A percentile compares a stretch with the other conserved stretches of the same genome.
Evolutionary conservation across 371 early-diverging fungal species (phyloP).

Genomic region (Mucor sp.): DNA sequence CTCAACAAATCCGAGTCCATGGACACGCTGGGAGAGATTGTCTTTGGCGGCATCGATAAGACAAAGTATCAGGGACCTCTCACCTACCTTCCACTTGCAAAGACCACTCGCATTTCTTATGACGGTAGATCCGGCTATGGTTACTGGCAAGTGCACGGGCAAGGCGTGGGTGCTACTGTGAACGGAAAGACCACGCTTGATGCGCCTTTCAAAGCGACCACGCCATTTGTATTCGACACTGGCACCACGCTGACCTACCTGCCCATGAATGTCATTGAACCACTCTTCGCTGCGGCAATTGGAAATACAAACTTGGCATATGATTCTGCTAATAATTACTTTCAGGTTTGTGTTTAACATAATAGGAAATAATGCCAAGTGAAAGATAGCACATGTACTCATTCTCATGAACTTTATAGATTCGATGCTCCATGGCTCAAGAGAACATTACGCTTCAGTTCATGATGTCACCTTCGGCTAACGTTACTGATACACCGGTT

Average conservation of each 20-base stretch:
- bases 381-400: neutral
- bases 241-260: constrained; percentile 48
- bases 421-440: constrained; percentile 28
- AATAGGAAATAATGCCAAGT: constrained; percentile 1
- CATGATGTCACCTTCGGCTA: constrained; percentile 23
- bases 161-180: constrained; percentile 26
- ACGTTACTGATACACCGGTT: constrained; percentile 15
- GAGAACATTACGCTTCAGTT: constrained; percentile 26
- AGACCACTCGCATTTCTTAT: neutral
- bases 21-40: constrained; percentile 53
- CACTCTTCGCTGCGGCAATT: constrained; percentile 24
- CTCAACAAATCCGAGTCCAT: constrained; percentile 22
- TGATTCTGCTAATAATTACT: constrained; percentile 28
- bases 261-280: constrained; percentile 24
- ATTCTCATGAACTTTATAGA: neutral
- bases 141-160: constrained; percentile 46
- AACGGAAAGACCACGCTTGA: neutral
- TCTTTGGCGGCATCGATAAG: constrained; percentile 59
- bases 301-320: constrained; percentile 23
- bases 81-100: constrained; percentile 43
- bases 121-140: constrained; percentile 20
- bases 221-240: constrained; percentile 41
- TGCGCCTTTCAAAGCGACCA: neutral
- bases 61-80: constrained; percentile 53
- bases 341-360: constrained; percentile 8